Percentiles rank a stretch among this genome's conserved stretches.
phyloP scores from a whole-genome alignment of 106 monocot species.

The Ottelia alismoides region DNA sequence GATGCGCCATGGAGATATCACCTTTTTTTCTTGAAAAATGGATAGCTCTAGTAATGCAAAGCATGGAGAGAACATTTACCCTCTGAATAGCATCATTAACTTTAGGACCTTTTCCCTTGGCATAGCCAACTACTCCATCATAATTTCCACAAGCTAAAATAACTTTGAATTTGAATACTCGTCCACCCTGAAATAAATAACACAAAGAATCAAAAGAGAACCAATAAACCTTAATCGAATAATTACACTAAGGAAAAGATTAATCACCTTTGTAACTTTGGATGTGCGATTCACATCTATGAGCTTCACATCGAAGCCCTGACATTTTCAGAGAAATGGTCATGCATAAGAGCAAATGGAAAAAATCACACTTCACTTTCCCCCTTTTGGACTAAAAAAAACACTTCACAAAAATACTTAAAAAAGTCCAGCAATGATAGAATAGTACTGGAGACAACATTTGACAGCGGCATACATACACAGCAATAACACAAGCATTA shows the following conservation, averaged over 20 bases:
- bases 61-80: slow-evolving; percentile 9
- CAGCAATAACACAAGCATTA: no score
- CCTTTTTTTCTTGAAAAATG: no score
- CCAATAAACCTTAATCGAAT: background rate
- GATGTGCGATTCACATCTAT: slow-evolving; percentile 91
- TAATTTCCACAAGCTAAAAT: slow-evolving; percentile 28
- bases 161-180: slow-evolving; percentile 21
- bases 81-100: slow-evolving; percentile 21
- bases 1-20: no score
- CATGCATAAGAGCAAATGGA: background rate
- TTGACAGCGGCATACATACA: no score
- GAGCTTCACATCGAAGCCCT: slow-evolving; percentile 98
- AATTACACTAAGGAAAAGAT: background rate
- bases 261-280: slow-evolving; percentile 91
- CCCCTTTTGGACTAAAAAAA: no score
- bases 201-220: background rate
- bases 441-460: no score
- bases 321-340: slow-evolving; percentile 4
- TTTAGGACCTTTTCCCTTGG: slow-evolving; percentile 23
- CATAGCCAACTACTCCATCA: slow-evolving; percentile 21
- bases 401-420: no score
- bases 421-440: no score
- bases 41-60: no score
- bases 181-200: slow-evolving; percentile 13
- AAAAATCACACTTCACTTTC: no score